phyloP scores from a whole-genome alignment of 129 eudicot genomes.

The Saussurea involucrata region DNA sequence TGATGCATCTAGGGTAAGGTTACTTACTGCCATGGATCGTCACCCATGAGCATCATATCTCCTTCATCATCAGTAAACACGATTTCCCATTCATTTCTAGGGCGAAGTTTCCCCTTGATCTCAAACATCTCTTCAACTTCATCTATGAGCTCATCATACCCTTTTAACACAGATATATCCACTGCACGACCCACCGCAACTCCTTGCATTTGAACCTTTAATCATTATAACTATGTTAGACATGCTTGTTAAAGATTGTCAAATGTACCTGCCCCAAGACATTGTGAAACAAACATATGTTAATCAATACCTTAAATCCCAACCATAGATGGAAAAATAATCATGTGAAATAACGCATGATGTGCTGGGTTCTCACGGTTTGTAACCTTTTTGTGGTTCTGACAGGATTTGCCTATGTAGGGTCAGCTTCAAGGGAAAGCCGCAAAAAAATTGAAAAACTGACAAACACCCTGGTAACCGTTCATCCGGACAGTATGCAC shows the following conservation, averaged over 20 bases:
- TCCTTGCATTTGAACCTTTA: slow-evolving; percentile 94
- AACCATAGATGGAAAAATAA: background rate
- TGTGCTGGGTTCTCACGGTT: too few relatives aligned
- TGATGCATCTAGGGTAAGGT: slow-evolving; percentile 1
- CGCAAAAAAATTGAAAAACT: too few relatives aligned
- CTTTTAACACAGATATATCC: slow-evolving; percentile 52
- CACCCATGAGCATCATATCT: slow-evolving; percentile 96
- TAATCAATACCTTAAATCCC: background rate
- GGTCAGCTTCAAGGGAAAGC: too few relatives aligned
- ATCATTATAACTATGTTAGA: background rate
- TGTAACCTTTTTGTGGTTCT: background rate
- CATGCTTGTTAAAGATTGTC: background rate
- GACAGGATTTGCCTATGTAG: background rate
- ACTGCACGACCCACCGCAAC: slow-evolving; percentile 83
- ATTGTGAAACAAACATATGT: background rate
- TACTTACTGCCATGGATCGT: slow-evolving; percentile 93
- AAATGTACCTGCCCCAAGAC: background rate
- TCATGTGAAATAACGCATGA: too few relatives aligned
- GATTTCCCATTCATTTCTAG: slow-evolving; percentile 67
- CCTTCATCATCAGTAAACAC: slow-evolving; percentile 94
- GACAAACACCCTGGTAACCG: too few relatives aligned
- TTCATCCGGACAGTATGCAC: too few relatives aligned
- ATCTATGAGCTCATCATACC: slow-evolving; percentile 57
- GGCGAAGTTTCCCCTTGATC: slow-evolving; percentile 69
- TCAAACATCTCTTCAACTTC: slow-evolving; percentile 83